Evolutionary conservation across 345 rosid species (phyloP).

Genomic region (Lenwebbia sp.): DNA sequence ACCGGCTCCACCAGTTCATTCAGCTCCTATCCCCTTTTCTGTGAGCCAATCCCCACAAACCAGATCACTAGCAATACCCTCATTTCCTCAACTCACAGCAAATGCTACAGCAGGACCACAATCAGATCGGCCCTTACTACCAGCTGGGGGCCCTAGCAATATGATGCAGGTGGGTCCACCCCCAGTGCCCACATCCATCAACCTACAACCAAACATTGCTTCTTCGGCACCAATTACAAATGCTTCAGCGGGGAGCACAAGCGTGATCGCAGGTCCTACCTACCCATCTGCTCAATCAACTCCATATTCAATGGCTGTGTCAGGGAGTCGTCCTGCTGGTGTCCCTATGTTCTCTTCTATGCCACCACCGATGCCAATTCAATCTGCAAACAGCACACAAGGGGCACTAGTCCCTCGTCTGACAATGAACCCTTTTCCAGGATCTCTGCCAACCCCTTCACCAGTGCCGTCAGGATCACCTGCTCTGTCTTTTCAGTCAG

Average conservation of each 20-base stretch:
- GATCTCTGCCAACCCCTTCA: background rate
- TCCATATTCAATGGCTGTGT: slow-evolving; percentile 13
- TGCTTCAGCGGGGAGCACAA: slow-evolving; percentile 1
- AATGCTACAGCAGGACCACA: slow-evolving; percentile 21
- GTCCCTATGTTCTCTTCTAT: slow-evolving; percentile 16
- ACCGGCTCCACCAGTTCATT: slow-evolving; percentile 11
- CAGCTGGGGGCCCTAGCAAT: slow-evolving; percentile 21
- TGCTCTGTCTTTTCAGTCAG: slow-evolving; percentile 13
- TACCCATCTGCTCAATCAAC: slow-evolving; percentile 8
- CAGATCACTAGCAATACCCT: slow-evolving; percentile 20
- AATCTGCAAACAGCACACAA: slow-evolving; percentile 5
- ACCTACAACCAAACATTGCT: slow-evolving; percentile 29
- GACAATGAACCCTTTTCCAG: slow-evolving; percentile 4
- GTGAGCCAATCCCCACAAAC: slow-evolving; percentile 32
- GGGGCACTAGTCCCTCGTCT: slow-evolving; percentile 2
- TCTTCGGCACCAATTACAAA: slow-evolving; percentile 5
- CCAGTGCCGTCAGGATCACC: slow-evolving; percentile 15
- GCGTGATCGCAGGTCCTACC: background rate
- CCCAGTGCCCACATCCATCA: slow-evolving; percentile 18
- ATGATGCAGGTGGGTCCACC: slow-evolving; percentile 28
- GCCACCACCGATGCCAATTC: slow-evolving; percentile 14
- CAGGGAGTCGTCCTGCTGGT: slow-evolving; percentile 15
- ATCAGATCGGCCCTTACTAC: slow-evolving; percentile 13
- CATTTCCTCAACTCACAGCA: slow-evolving; percentile 23
- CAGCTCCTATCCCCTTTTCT: slow-evolving; percentile 12